Evolutionary conservation across 306 rosid species (phyloP).

Genomic region (Prosopis cineraria): DNA sequence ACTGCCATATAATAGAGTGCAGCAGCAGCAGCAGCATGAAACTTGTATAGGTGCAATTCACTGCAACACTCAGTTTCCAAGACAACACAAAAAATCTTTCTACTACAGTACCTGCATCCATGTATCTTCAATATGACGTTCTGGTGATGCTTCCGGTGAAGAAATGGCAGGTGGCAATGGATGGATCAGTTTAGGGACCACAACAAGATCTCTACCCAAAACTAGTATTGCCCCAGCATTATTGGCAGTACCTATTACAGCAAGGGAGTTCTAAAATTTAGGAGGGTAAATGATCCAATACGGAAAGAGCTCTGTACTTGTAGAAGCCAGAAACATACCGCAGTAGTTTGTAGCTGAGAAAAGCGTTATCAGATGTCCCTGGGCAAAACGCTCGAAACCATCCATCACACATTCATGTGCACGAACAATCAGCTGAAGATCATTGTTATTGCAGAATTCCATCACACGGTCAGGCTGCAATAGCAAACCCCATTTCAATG

Average conservation of each 20-base stretch:
- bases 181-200: slow-evolving; percentile 93
- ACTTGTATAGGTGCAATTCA: slow-evolving; percentile 18
- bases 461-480: slow-evolving; percentile 98
- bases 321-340: slow-evolving; percentile 53
- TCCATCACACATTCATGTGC: slow-evolving; percentile 99
- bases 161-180: slow-evolving; percentile 96
- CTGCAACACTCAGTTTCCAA: neutral
- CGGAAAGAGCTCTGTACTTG: neutral
- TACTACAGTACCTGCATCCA: slow-evolving; percentile 89
- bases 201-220: slow-evolving; percentile 96
- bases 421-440: slow-evolving; percentile 95
- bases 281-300: slow-evolving; percentile 24
- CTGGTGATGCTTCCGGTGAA: slow-evolving; percentile 92
- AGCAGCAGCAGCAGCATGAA: slow-evolving; percentile 12
- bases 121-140: slow-evolving; percentile 91
- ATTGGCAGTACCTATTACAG: slow-evolving; percentile 83
- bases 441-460: slow-evolving; percentile 98
- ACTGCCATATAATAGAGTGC: slow-evolving; percentile 14
- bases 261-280: slow-evolving; percentile 34
- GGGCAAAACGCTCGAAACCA: slow-evolving; percentile 98
- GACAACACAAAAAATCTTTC: neutral
- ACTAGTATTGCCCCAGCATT: slow-evolving; percentile 97
- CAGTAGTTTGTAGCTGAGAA: slow-evolving; percentile 98
- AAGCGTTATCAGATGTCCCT: slow-evolving; percentile 94
- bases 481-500: slow-evolving; percentile 35